Evolutionary conservation across 495 filamentous ascomycete genomes (phyloP).

Genomic region (Massariosphaeria phaeospora): DNA sequence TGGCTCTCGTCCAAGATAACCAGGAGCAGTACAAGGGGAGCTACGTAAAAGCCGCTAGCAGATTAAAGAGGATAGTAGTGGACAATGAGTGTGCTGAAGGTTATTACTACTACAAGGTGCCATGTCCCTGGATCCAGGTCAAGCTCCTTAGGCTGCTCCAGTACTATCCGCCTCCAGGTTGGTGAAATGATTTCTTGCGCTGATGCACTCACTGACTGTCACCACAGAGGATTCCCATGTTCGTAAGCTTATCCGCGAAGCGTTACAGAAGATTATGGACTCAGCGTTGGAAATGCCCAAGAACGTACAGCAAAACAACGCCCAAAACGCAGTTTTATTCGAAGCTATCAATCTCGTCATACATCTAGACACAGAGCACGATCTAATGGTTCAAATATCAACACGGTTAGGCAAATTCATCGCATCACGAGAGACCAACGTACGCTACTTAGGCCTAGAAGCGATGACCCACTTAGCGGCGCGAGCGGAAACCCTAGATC

Average conservation of each 20-base stretch:
- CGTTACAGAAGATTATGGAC: constrained; percentile 83
- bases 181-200: constrained; percentile 12
- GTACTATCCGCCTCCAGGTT: constrained; percentile 94
- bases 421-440: constrained; percentile 93
- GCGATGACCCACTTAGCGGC: constrained; percentile 98
- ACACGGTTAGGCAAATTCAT: constrained; percentile 91
- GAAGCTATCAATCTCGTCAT: constrained; percentile 99
- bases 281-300: constrained; percentile 88
- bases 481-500: constrained; percentile 87
- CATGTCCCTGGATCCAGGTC: constrained; percentile 97
- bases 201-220: not conserved
- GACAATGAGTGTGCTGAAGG: constrained; percentile 82
- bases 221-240: constrained; percentile 80
- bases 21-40: constrained; percentile 88
- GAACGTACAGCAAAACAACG: constrained; percentile 99
- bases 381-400: constrained; percentile 96
- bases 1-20: constrained; percentile 91
- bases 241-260: constrained; percentile 86
- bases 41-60: constrained; percentile 86
- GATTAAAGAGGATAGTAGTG: constrained; percentile 81
- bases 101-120: constrained; percentile 98
- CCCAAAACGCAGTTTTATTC: constrained; percentile 95
- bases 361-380: constrained; percentile 94
- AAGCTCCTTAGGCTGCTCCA: constrained; percentile 88
- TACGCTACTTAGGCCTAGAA: constrained; percentile 92